Conservation (phyloP, 2,329 filamentous ascomycete genomes). For the Cordyceps pruinosa region DNA sequence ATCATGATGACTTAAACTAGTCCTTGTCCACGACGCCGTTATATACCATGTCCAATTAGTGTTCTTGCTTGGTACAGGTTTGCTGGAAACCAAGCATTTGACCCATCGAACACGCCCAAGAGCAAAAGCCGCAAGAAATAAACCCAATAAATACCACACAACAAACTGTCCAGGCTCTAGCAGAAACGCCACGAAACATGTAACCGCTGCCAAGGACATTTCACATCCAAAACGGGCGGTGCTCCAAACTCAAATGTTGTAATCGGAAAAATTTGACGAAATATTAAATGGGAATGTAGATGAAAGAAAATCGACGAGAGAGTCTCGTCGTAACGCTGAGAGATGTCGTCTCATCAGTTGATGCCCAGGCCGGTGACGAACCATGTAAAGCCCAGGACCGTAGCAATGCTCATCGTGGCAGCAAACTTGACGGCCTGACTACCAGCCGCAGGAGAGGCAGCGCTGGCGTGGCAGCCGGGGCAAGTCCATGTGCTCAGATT, state of each 20-base stretch:
- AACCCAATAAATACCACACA: not conserved
- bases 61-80: not conserved
- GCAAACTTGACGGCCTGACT: constrained; percentile 43
- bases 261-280: not conserved
- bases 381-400: constrained; percentile 56
- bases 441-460: constrained; percentile 40
- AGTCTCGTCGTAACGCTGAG: not conserved
- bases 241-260: not conserved
- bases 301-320: not conserved
- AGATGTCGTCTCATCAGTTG: constrained; percentile 19
- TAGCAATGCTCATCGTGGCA: constrained; percentile 47
- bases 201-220: not conserved
- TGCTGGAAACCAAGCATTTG: not conserved
- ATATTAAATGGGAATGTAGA: constrained; percentile 5
- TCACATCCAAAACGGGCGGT: not conserved
- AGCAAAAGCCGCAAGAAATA: not conserved
- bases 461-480: constrained; percentile 44
- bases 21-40: not conserved
- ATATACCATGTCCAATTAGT: not conserved
- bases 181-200: not conserved
- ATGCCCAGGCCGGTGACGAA: constrained; percentile 48
- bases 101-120: not conserved
- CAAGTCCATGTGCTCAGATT: constrained; percentile 47
- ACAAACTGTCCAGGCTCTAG: not conserved
- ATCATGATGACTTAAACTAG: constrained; percentile 1